A percentile compares a stretch with the other conserved stretches of the same genome.
These are phyloP conservation scores for Heliamphora pulchella DNA, from an alignment of 179 eudicot species.

Conservation along the genomic window DNA sequence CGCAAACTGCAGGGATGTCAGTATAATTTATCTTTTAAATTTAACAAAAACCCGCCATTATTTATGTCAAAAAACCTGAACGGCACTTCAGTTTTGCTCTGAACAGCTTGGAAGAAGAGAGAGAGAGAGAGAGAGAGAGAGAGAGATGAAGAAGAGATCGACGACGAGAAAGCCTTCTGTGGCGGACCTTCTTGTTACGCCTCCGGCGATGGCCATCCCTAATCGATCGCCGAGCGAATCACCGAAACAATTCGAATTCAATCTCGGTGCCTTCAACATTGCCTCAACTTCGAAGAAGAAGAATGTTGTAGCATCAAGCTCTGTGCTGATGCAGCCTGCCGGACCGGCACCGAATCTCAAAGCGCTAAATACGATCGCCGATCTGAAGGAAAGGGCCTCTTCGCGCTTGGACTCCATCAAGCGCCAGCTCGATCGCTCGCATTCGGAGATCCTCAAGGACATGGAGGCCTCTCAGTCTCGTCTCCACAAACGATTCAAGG, in stretches of 20 bases:
- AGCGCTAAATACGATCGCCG: slow-evolving; percentile 33
- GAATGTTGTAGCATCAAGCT: slow-evolving; percentile 14
- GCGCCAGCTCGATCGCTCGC: slow-evolving; percentile 55
- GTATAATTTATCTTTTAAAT: not conserved
- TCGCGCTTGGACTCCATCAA: slow-evolving; percentile 52
- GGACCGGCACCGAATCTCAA: slow-evolving; percentile 24
- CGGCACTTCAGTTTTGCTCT: not conserved
- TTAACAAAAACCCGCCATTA: slow-evolving; percentile 10
- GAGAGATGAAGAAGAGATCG: slow-evolving; percentile 31
- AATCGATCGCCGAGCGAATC: slow-evolving; percentile 24
- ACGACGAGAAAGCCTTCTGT: slow-evolving; percentile 35
- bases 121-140: slow-evolving; percentile 17
- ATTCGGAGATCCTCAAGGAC: slow-evolving; percentile 64
- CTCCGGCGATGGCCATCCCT: slow-evolving; percentile 21
- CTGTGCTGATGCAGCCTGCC: slow-evolving; percentile 19
- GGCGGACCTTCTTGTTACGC: slow-evolving; percentile 35
- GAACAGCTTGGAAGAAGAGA: not conserved
- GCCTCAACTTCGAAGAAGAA: slow-evolving; percentile 22
- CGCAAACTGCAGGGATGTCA: too few species aligned
- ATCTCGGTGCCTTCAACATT: slow-evolving; percentile 29
- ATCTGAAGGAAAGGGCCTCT: slow-evolving; percentile 55
- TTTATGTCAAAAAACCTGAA: not conserved
- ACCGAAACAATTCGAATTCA: slow-evolving; percentile 45
- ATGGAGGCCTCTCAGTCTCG: slow-evolving; percentile 55
- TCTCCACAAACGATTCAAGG: slow-evolving; percentile 68